Percentiles rank a stretch among this genome's conserved stretches.
phyloP scores from a whole-genome alignment of 179 eudicot genomes.

The Silene noctiflora region DNA sequence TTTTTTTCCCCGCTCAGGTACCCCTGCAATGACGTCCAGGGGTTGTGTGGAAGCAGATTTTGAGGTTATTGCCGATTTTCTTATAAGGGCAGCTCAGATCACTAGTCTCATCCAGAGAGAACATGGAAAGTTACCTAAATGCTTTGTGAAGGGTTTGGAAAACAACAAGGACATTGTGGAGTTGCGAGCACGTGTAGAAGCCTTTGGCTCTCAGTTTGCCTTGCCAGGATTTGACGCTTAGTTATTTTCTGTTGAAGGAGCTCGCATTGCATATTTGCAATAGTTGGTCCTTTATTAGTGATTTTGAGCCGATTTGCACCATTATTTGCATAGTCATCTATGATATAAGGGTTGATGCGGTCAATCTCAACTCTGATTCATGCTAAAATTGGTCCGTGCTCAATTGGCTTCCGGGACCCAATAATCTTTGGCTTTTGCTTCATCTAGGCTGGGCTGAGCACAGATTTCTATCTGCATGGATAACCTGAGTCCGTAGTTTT shows the following conservation, averaged over 20 bases:
- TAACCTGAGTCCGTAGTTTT: not conserved
- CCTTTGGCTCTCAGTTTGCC: slow-evolving; percentile 44
- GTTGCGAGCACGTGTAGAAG: slow-evolving; percentile 38
- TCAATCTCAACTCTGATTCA: not conserved
- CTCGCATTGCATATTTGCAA: not conserved
- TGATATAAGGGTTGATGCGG: no score
- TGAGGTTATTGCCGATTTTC: slow-evolving; percentile 70
- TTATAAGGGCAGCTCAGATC: slow-evolving; percentile 65
- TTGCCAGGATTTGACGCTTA: slow-evolving; percentile 57
- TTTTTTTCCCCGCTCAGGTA: slow-evolving; percentile 36
- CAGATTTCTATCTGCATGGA: not conserved
- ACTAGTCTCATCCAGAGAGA: slow-evolving; percentile 56
- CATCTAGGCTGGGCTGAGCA: not conserved
- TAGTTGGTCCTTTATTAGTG: not conserved
- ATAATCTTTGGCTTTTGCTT: not conserved
- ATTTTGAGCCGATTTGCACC: not conserved
- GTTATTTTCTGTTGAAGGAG: not conserved
- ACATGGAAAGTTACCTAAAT: slow-evolving; percentile 61
- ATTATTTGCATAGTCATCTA: not conserved
- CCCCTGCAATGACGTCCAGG: slow-evolving; percentile 89
- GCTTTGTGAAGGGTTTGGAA: slow-evolving; percentile 60
- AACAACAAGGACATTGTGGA: slow-evolving; percentile 68
- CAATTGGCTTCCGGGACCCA: not conserved
- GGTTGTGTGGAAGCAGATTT: slow-evolving; percentile 76
- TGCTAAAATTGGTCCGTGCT: not conserved